A percentile compares a stretch with the other conserved stretches of the same genome.
Evolutionary conservation across 2,329 filamentous ascomycete species (phyloP).

Genomic region (Ceratocystis variospora): DNA sequence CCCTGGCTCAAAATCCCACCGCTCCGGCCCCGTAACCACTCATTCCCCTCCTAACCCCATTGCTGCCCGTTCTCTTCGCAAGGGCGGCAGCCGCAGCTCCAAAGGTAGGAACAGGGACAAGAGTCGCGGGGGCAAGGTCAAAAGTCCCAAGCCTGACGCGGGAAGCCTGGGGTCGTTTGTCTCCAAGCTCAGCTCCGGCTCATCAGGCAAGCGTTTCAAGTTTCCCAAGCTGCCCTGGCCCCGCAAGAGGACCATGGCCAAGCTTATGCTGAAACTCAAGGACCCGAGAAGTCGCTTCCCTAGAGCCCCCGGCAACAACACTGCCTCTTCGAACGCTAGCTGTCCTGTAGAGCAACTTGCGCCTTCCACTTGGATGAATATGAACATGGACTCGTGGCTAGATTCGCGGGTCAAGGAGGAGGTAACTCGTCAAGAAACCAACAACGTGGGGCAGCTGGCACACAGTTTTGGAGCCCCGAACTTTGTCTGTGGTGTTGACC

Average conservation of each 20-base stretch:
- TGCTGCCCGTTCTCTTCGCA: not conserved
- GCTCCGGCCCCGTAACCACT: not conserved
- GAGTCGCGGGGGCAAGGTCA: not conserved
- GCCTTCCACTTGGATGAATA: not conserved
- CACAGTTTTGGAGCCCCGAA: conserved; percentile 19
- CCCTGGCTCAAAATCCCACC: not conserved
- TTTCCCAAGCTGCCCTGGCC: not conserved
- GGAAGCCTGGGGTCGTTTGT: not conserved
- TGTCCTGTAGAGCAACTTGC: conserved; percentile 4
- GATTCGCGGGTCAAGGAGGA: conserved; percentile 16
- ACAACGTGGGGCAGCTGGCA: conserved; percentile 19
- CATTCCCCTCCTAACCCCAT: not conserved
- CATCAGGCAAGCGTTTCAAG: not conserved
- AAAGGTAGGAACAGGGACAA: not conserved
- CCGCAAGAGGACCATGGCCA: not conserved
- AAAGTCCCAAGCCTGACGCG: not conserved
- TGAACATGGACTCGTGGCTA: conserved; percentile 14
- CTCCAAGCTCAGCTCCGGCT: not conserved
- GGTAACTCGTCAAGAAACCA: not conserved
- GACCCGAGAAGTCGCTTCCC: not conserved
- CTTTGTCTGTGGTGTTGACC: conserved; percentile 19
- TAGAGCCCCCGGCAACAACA: not conserved
- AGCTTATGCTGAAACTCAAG: not conserved
- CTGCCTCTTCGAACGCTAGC: not conserved
- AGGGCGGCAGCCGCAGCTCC: not conserved